phyloP scores from a whole-genome alignment of 1,284 basidiomycete species.

The Cutaneotrichosporon sp. region DNA sequence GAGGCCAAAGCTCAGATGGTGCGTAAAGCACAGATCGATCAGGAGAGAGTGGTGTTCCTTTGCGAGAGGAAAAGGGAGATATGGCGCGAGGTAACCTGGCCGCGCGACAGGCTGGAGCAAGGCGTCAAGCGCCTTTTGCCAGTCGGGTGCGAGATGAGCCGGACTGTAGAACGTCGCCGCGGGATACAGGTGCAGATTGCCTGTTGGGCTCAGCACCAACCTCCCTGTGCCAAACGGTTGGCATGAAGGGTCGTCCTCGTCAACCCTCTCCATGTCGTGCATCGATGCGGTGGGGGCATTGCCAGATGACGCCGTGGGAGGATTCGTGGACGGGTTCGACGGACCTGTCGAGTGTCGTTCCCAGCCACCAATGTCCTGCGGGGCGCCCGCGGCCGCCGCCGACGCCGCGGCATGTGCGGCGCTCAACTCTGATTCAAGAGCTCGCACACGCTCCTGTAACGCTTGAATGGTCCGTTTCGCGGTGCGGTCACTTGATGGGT shows the following conservation, averaged over 20 bases:
- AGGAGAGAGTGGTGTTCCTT: constrained; percentile 17
- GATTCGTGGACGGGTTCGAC: no score
- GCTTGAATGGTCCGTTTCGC: constrained; percentile 5
- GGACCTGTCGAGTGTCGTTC: no score
- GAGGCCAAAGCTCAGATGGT: constrained; percentile 17
- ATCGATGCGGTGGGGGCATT: neutral
- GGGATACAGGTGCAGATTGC: constrained; percentile 23
- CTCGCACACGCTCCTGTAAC: constrained; percentile 6
- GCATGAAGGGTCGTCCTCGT: neutral
- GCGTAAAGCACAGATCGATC: constrained; percentile 18
- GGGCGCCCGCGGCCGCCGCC: neutral
- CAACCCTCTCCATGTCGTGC: neutral
- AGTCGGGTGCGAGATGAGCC: constrained; percentile 20
- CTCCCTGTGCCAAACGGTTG: constrained; percentile 21
- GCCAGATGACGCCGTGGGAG: neutral
- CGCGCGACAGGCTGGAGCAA: constrained; percentile 6
- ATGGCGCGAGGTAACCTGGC: constrained; percentile 22
- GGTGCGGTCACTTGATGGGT: constrained; percentile 1
- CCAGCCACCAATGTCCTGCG: no score
- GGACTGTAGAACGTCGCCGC: constrained; percentile 26
- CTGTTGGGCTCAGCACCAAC: constrained; percentile 18
- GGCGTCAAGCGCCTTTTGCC: constrained; percentile 18
- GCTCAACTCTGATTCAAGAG: neutral
- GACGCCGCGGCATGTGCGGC: neutral
- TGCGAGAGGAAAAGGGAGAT: constrained; percentile 23